Evolutionary conservation across 768 basidiomycete genomes (phyloP).

Genomic region (Clitopilus hobsonii): DNA sequence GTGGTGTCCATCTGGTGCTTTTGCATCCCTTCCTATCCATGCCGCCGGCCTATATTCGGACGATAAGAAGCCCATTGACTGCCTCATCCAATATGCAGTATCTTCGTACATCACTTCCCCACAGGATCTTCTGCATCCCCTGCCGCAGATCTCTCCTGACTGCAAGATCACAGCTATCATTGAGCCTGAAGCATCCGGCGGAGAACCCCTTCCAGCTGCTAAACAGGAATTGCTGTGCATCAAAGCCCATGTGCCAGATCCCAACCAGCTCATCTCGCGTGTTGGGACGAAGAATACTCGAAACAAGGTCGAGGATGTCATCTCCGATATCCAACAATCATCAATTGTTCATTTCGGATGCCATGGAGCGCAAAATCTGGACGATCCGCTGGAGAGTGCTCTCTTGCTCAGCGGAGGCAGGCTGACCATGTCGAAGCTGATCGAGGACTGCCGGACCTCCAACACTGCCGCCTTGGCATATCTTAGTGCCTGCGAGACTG

Average conservation of each 20-base stretch:
- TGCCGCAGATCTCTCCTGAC: not conserved
- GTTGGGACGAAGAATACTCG: not conserved
- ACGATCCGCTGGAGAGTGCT: not conserved
- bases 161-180: not conserved
- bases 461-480: slow-evolving; percentile 4
- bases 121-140: not conserved
- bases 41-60: not conserved
- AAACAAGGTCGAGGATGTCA: not conserved
- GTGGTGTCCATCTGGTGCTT: not conserved
- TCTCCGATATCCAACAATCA: not conserved
- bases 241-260: not conserved
- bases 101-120: not conserved
- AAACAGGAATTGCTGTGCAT: not conserved
- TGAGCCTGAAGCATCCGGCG: not conserved
- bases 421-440: not conserved
- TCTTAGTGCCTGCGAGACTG: not conserved
- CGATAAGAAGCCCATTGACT: not conserved
- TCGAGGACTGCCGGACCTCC: not conserved
- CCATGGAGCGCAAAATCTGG: not conserved
- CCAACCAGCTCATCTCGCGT: not conserved
- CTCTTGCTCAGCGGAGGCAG: not conserved
- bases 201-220: not conserved
- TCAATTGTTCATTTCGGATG: not conserved
- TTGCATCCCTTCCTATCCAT: not conserved
- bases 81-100: not conserved